Base-by-base conservation (phyloP, 306 rosid genomes). In the Sicyos baderoa region DNA sequence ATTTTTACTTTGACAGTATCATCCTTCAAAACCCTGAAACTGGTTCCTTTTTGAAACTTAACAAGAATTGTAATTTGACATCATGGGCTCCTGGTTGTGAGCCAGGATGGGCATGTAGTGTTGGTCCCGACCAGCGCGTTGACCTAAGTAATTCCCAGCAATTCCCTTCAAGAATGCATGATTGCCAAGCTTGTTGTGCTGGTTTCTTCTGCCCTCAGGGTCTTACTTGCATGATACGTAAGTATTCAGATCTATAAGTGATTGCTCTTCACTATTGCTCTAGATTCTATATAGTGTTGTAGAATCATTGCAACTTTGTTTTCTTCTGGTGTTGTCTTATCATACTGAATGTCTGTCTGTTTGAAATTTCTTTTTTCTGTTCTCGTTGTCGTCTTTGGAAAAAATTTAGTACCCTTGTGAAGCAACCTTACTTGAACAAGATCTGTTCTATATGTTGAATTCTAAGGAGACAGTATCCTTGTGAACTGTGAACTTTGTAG, bases 181-280 rank as follows among this genome's bases (percentile, higher is more conserved):
- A 76, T 58, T 94, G 99, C 75, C 84, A 80, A 70, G 56, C 97
- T 78, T 94, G 99, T 74, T 94, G 99, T 50, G 96, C 79, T 68
- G 99, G 99, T 71, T 90, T 94, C 83, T 90, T 90, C 75, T 94
- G 99, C 78, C 97, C 99, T 73, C 95, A 85, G 45, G 99, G 97
- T 53, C 59, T 94, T 75, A 90, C 99, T 2, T 90, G 99, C 90
- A 94, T 90, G 99, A 88, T 94, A 64, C 95, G 99, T 90, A 83
- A 93, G 98, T 84, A 58, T 48, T 76, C 48, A 16, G 62, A 51
- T 52, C 57, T 45, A 45, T 21, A 66, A 47, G 3, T 22, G 71
- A 21, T 66, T 66, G 3, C 13, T 64, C 15, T 42, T 64, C 32
- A 44, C 70, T 25, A 5, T 64, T 44, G 25, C 27, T 11, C 11